Evolutionary conservation across 768 basidiomycete genomes (phyloP).

Genomic region (Boletus rufocinnamomeus): DNA sequence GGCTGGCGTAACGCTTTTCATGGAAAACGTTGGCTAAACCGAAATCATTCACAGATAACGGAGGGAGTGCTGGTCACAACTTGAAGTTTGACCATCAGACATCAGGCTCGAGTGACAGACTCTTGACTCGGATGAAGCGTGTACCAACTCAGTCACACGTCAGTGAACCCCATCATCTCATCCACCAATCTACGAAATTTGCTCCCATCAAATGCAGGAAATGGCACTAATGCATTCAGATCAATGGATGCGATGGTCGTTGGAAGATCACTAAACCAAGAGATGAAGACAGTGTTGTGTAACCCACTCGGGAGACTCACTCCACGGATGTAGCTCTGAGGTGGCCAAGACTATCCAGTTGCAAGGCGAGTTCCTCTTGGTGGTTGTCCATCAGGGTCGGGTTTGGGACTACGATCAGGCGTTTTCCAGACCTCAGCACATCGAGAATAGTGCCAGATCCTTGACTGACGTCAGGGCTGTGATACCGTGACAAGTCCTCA

Average conservation of each 20-base stretch:
- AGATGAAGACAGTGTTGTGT: conserved; percentile 10
- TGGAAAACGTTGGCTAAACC: neutral
- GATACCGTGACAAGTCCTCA: neutral
- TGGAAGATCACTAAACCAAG: conserved; percentile 50
- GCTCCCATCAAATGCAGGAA: conserved; percentile 68
- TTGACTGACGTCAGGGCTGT: conserved; percentile 33
- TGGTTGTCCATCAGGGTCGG: conserved; percentile 88
- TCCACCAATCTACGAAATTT: conserved; percentile 70
- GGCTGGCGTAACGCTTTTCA: conserved; percentile 41
- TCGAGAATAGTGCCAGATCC: conserved; percentile 96
- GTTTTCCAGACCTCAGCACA: conserved; percentile 70
- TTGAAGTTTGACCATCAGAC: neutral
- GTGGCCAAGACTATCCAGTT: conserved; percentile 59
- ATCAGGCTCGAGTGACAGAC: neutral
- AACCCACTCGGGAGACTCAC: conserved; percentile 44
- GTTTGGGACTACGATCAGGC: conserved; percentile 89
- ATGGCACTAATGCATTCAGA: conserved; percentile 47
- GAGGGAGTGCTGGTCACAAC: neutral
- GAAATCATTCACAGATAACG: neutral
- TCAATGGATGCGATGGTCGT: conserved; percentile 54
- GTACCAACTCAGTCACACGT: conserved; percentile 27
- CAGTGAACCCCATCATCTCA: conserved; percentile 72
- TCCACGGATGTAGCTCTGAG: conserved; percentile 55
- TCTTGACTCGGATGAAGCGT: neutral
- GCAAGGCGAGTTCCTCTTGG: conserved; percentile 83